A percentile compares a stretch with the other conserved stretches of the same genome.
These are phyloP conservation scores for Pinus tabuliformis DNA, from an alignment of 75 land plant genomes.

Conservation along the genomic window DNA sequence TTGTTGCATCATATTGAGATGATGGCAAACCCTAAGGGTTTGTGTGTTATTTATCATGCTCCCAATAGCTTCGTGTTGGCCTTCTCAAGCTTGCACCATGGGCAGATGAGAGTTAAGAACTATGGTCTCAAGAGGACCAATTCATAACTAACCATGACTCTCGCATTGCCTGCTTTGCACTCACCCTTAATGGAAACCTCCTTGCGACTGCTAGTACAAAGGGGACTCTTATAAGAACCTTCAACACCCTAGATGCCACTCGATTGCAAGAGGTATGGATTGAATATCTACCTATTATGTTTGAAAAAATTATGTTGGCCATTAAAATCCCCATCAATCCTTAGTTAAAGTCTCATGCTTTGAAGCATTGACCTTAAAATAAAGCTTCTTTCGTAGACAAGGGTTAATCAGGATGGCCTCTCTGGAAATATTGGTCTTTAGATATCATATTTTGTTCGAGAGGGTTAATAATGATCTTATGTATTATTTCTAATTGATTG, in stretches of 20 bases:
- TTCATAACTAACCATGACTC: slow-evolving; percentile 77
- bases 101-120: slow-evolving; percentile 73
- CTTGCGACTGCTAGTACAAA: slow-evolving; percentile 78
- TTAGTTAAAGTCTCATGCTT: no score
- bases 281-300: no score
- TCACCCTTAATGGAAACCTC: slow-evolving; percentile 69
- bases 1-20: slow-evolving; percentile 79
- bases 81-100: slow-evolving; percentile 68
- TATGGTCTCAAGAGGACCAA: slow-evolving; percentile 64
- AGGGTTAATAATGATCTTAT: no score
- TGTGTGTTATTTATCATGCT: slow-evolving; percentile 64
- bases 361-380: no score
- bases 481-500: no score
- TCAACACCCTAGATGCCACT: slow-evolving; percentile 82
- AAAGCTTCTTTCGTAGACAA: no score
- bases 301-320: no score
- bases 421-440: no score
- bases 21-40: slow-evolving; percentile 76
- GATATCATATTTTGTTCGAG: no score
- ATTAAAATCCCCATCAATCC: no score
- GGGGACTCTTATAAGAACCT: slow-evolving; percentile 28
- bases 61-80: slow-evolving; percentile 60
- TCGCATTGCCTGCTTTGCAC: slow-evolving; percentile 51
- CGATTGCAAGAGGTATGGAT: slow-evolving; percentile 62
- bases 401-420: no score